Conservation (phyloP, 805 yeast genomes). For the Pichia gijzeniarum region DNA sequence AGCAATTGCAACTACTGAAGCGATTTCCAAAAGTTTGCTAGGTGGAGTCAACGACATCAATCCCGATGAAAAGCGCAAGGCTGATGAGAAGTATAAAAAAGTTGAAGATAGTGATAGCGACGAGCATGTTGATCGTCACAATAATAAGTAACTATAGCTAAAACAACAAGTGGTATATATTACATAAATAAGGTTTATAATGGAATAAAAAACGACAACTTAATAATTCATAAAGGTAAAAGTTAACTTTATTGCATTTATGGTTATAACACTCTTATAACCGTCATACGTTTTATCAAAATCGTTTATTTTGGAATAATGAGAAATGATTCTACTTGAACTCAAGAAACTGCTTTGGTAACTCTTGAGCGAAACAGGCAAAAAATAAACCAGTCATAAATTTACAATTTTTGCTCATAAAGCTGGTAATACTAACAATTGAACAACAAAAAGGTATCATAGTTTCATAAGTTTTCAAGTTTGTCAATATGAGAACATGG, state of each 20-base stretch:
- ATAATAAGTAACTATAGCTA: no score
- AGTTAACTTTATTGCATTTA: constrained; percentile 48
- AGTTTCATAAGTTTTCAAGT: constrained; percentile 53
- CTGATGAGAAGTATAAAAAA: constrained; percentile 59
- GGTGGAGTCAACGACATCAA: constrained; percentile 81
- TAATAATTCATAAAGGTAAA: no score
- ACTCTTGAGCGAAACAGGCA: constrained; percentile 36
- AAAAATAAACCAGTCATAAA: constrained; percentile 45
- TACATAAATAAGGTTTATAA: background rate
- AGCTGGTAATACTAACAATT: constrained; percentile 54
- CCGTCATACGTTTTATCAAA: constrained; percentile 55
- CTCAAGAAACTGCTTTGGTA: constrained; percentile 37
- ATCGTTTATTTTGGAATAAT: constrained; percentile 48
- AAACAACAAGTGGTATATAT: no score
- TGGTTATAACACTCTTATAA: constrained; percentile 46
- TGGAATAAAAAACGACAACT: background rate
- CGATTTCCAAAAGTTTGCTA: constrained; percentile 70
- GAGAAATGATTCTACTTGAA: constrained; percentile 51
- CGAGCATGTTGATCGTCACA: background rate
- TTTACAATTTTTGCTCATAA: constrained; percentile 37
- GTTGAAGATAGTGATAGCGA: background rate
- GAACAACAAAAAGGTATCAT: constrained; percentile 54
- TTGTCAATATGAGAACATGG: constrained; percentile 59
- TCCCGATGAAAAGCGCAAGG: constrained; percentile 49
- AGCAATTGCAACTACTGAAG: constrained; percentile 88